Evolutionary conservation across 2,329 filamentous ascomycete species (phyloP).

Genomic region (Diaporthe sp.): DNA sequence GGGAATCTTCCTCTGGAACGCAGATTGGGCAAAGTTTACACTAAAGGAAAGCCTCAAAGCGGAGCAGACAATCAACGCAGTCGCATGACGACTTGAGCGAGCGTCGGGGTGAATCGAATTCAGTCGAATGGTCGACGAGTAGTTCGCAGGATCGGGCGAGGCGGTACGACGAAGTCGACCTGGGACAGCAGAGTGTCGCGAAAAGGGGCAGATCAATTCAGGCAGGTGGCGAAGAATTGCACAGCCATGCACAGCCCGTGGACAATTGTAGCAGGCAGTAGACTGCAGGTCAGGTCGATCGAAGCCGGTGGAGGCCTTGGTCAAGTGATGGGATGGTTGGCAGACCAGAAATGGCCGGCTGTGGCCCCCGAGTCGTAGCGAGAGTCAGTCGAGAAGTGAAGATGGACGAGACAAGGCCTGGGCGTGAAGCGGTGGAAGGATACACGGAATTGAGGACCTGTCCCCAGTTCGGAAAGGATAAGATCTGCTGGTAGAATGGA

Average conservation of each 20-base stretch:
- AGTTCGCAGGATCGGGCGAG: neutral
- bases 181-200: neutral
- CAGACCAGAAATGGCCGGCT: neutral
- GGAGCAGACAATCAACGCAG: conserved; percentile 28
- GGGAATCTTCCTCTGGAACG: neutral
- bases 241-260: conserved; percentile 13
- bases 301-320: neutral
- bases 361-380: neutral
- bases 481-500: conserved; percentile 33
- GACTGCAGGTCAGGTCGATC: neutral
- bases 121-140: conserved; percentile 3
- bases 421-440: conserved; percentile 15
- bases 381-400: conserved; percentile 17
- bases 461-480: conserved; percentile 35
- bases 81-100: conserved; percentile 32
- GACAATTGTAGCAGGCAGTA: neutral
- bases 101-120: neutral
- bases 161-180: conserved; percentile 11
- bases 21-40: conserved; percentile 14
- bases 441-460: conserved; percentile 34
- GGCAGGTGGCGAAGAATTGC: conserved; percentile 16
- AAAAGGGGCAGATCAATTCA: neutral
- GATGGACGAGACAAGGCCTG: conserved; percentile 10
- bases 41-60: conserved; percentile 30
- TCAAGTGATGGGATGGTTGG: conserved; percentile 1